A percentile compares a stretch with the other conserved stretches of the same genome.
These are phyloP conservation scores for Lactuca sativa DNA, from an alignment of 129 eudicot species.

Conservation along the genomic window DNA sequence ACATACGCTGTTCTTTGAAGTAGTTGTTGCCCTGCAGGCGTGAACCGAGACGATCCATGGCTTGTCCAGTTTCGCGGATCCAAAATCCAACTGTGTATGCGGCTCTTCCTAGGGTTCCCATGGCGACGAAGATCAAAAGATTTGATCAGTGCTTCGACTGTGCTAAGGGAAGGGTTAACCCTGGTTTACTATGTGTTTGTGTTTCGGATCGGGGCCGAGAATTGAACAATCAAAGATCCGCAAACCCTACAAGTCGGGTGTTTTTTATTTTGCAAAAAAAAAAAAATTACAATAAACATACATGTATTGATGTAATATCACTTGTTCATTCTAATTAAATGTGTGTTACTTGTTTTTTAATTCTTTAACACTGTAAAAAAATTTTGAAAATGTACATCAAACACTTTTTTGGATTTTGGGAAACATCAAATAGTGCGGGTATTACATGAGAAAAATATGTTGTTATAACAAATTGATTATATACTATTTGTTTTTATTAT, in stretches of 20 bases:
- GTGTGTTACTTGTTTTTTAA: too few relatives aligned
- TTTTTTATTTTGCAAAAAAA: background rate
- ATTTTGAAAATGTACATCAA: too few relatives aligned
- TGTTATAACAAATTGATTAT: too few relatives aligned
- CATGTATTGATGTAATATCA: too few relatives aligned
- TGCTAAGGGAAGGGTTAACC: background rate
- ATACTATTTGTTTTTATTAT: too few relatives aligned
- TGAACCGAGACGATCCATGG: slow-evolving; percentile 82
- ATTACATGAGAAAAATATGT: too few relatives aligned
- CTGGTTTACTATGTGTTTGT: slow-evolving; percentile 8
- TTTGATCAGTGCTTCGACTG: slow-evolving; percentile 22
- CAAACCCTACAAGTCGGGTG: background rate
- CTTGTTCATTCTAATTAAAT: too few relatives aligned
- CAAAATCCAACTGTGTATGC: slow-evolving; percentile 63
- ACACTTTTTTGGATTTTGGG: too few relatives aligned
- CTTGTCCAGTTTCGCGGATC: slow-evolving; percentile 84
- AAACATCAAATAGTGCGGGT: too few relatives aligned
- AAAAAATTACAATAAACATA: background rate
- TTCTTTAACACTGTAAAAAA: too few relatives aligned
- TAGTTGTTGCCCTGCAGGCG: slow-evolving; percentile 66
- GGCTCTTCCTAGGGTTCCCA: slow-evolving; percentile 85
- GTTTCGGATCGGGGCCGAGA: background rate
- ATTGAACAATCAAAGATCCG: background rate
- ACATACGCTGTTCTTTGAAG: slow-evolving; percentile 59
- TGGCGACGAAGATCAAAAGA: slow-evolving; percentile 25